Base-by-base conservation (phyloP, 2,329 filamentous ascomycete species). In the Magnaporthiopsis incrustans region DNA sequence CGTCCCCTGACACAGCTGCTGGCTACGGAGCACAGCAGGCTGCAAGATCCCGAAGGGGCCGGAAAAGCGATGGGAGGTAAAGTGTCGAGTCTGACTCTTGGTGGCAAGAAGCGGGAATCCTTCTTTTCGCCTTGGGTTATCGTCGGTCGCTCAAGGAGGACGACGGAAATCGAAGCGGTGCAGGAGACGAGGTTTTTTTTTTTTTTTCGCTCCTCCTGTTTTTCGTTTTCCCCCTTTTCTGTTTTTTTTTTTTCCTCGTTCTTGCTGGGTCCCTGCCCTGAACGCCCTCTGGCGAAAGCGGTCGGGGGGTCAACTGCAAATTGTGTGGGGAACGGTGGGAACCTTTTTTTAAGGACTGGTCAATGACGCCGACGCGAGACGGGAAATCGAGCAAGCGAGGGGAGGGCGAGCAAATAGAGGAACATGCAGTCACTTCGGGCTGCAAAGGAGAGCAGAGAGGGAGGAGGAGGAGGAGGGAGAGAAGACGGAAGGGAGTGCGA, bases 1-100 rank as follows among this genome's bases (percentile, higher is more conserved):
- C 44, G 7, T 53, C 44, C 44, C 44, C 44, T 22, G n/a, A 11
- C 44, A 53, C 44, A 53, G 44, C 44, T 53, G 44, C 44, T 53
- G 44, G 30, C 26, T 30, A 33, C 58, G 12, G 58, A 60, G 30
- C 58, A 30, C 22, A 30, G 30, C 58, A 33, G 58, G 30, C 58
- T 60, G 58, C 58, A 53, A 53, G 44, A 53, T 35, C 58, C 58
- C 58, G 22, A 60, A n/a, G 44, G 18, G 50, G 57, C 15, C 44
- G 44, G 15, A 22, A 22, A 57, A 26, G 35, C 32, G 32, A 33
- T 22, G 30, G 56, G 56, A n/a, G n/a, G 25, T 64, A 77, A 77
- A 56, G 68, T 65, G 18, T 80, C 78, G 44, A 53, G 44, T 25
- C 44, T 53, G 44, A 25, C 22, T 8, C 22, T n/a, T n/a, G 44